phyloP scores from a whole-genome alignment of 495 filamentous ascomycete species.

The Aspergillus campestris region DNA sequence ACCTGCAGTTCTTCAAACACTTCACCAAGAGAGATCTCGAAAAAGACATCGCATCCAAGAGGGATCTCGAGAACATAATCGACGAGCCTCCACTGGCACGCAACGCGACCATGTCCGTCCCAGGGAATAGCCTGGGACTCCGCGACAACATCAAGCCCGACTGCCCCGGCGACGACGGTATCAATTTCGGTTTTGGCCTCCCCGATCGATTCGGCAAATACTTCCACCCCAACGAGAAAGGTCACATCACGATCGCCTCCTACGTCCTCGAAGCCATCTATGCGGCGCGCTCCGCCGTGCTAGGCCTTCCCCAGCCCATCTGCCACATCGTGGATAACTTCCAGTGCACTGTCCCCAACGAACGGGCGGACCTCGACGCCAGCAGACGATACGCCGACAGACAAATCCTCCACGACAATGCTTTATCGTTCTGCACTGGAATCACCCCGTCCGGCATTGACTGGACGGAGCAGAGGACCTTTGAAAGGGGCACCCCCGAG shows the following conservation, averaged over 20 bases:
- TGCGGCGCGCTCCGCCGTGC: conserved; percentile 6
- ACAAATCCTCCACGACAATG: not conserved
- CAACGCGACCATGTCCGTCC: not conserved
- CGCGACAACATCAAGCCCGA: not conserved
- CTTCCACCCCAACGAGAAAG: conserved; percentile 23
- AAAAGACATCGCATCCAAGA: not conserved
- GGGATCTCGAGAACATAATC: not conserved
- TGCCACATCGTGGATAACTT: conserved; percentile 8
- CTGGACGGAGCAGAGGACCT: not conserved
- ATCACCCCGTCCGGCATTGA: not conserved
- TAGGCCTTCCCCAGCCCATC: conserved; percentile 1
- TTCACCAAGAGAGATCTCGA: conserved; percentile 5
- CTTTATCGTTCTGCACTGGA: not conserved
- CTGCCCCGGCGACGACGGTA: conserved; percentile 2
- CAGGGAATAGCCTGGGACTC: not conserved
- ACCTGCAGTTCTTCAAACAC: conserved; percentile 16
- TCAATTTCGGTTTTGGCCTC: not conserved
- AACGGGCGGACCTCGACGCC: not conserved
- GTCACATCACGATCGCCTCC: conserved; percentile 13
- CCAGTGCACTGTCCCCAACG: conserved; percentile 1
- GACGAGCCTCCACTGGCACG: not conserved
- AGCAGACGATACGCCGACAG: not conserved
- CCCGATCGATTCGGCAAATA: conserved; percentile 15
- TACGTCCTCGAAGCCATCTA: conserved; percentile 8
- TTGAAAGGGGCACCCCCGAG: conserved; percentile 13